phyloP scores from a whole-genome alignment of 192 early-diverging fungal genomes.

The Podila verticillata region DNA sequence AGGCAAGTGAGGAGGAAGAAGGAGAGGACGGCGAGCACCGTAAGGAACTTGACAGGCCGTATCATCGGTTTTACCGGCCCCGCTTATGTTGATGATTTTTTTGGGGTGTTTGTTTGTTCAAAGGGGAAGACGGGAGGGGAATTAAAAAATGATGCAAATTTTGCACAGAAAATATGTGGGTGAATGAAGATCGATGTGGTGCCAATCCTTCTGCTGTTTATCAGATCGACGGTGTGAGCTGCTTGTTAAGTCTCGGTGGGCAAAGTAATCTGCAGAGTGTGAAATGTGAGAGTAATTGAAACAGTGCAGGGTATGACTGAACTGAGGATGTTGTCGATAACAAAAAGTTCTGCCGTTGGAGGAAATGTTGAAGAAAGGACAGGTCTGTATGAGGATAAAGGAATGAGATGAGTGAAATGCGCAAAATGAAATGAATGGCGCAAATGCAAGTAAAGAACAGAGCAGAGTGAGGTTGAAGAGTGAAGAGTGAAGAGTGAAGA shows the following conservation, averaged over 20 bases:
- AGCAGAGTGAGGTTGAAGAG: neutral
- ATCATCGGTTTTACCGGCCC: conserved; percentile 18
- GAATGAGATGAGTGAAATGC: neutral
- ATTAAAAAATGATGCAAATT: neutral
- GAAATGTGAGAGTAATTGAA: too few species aligned
- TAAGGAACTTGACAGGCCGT: conserved; percentile 28
- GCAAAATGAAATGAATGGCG: neutral
- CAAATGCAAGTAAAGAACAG: neutral
- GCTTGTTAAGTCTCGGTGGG: too few species aligned
- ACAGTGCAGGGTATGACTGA: too few species aligned
- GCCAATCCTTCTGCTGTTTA: too few species aligned
- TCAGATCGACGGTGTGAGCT: too few species aligned
- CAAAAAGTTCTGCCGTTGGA: neutral
- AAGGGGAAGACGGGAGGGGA: neutral
- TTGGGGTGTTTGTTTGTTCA: neutral
- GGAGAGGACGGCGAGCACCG: conserved; percentile 19
- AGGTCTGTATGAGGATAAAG: too few species aligned
- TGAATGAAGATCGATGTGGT: neutral
- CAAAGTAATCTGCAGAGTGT: too few species aligned
- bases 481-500: neutral
- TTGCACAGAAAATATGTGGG: neutral
- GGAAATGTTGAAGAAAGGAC: neutral
- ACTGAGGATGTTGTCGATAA: too few species aligned
- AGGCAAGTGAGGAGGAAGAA: conserved; percentile 25
- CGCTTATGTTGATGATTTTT: neutral